Evolutionary conservation across 805 yeast genomes (phyloP), one percentile per base, ranked within the genome.

Genomic region (Wickerhamiella vanderwaltii): DNA sequence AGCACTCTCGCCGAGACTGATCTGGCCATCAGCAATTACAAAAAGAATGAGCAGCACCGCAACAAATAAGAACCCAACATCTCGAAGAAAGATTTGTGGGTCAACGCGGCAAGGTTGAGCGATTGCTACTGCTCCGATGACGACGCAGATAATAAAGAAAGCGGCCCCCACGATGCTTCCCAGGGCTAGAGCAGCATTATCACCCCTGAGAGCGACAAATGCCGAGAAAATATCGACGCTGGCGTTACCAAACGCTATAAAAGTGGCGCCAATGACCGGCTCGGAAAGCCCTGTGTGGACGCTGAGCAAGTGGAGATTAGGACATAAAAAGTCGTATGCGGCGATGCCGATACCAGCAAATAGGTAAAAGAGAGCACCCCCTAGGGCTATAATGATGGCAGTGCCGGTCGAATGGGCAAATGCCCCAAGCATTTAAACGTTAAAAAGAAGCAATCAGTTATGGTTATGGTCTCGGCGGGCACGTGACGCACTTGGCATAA

Each of bases 141-240:
- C 82, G 9, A 84, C 79, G 1, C 88, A 75, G 2, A 81, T 68
- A 13, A 87, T 74, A 54, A 91, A 86, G 34, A 81, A 73, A 0
- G 93, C 82, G 1, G 95, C 91, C 1, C 98, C 97, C 24, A 86
- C 61, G n/a, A 88, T 64, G 57, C 87, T 96, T 1, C 95, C 91
- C 5, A 88, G 61, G 0, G 97, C 96, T 55, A 88, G 63, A 0
- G 84, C 71, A 0, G 79, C 74, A 1, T 83, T 73, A n/a, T 73
- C 77, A 1, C 75, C 62, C 9, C 69, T 67, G 74, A 91, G 72
- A 3, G 96, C 94, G 37, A 79, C 77, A 56, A 76, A 83, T 0
- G 95, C 85, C 35, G 88, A 73, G 28, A 86, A 71, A 3, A 88
- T 75, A 58, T 88, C 98, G 0, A 96, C 95, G 0, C 93, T 70